Evolutionary conservation across 352 stramenopile species (phyloP).

Genomic region (Phytophthora pistaciae): DNA sequence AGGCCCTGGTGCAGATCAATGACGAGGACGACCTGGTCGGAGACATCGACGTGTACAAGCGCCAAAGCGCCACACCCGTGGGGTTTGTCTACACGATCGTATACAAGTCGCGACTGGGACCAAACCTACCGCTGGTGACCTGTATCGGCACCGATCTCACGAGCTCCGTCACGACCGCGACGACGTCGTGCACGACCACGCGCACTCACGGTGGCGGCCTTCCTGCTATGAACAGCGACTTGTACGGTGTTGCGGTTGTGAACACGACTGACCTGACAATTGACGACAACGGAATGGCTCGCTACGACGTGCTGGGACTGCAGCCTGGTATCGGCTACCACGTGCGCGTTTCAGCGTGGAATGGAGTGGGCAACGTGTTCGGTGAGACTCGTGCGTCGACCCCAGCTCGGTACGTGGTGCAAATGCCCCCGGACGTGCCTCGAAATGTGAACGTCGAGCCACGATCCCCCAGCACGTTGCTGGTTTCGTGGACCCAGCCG

Average conservation of each 20-base stretch:
- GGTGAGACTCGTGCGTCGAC: conserved; percentile 83
- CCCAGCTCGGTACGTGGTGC: conserved; percentile 64
- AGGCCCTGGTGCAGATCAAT: conserved; percentile 57
- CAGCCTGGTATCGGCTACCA: conserved; percentile 73
- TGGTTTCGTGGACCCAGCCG: conserved; percentile 64
- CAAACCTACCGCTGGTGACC: conserved; percentile 58
- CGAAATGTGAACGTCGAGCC: conserved; percentile 58
- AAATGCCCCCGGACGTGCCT: conserved; percentile 47
- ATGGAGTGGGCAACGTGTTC: conserved; percentile 91
- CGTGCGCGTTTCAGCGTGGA: conserved; percentile 93
- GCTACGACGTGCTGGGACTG: conserved; percentile 45
- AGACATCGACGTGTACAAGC: conserved; percentile 67
- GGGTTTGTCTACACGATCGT: conserved; percentile 75
- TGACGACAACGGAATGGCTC: conserved; percentile 23
- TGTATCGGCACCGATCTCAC: conserved; percentile 61
- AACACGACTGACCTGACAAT: conserved; percentile 41
- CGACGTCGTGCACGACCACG: conserved; percentile 42
- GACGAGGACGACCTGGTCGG: conserved; percentile 38
- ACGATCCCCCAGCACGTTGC: conserved; percentile 40
- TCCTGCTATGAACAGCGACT: conserved; percentile 82
- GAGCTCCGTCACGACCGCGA: conserved; percentile 45
- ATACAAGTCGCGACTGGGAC: conserved; percentile 67
- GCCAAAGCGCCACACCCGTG: conserved; percentile 38
- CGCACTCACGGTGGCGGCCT: conserved; percentile 51
- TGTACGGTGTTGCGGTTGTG: conserved; percentile 72